Evolutionary conservation across 164 flowering plant genomes (phyloP).

Genomic region (Nelumbo lutea): DNA sequence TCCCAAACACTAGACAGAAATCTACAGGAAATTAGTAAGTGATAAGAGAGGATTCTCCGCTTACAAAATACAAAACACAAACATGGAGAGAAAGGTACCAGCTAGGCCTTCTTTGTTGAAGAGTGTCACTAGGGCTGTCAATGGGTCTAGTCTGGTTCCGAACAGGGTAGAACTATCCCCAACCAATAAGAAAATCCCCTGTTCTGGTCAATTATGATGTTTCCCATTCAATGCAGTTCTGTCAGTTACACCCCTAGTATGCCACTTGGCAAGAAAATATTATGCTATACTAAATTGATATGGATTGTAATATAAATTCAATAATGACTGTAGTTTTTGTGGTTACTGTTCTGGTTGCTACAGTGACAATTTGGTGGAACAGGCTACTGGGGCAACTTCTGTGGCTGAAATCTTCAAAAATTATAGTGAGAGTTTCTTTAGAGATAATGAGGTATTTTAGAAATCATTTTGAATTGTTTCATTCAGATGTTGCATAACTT

Average conservation of each 20-base stretch:
- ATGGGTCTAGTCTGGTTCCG: too few species aligned
- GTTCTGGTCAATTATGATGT: neutral
- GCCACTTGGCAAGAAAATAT: neutral
- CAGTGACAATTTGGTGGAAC: slow-evolving; percentile 70
- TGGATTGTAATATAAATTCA: neutral
- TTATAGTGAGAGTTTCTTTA: slow-evolving; percentile 58
- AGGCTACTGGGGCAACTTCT: slow-evolving; percentile 52
- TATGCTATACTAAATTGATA: neutral
- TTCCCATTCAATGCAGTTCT: neutral
- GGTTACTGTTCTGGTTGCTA: slow-evolving; percentile 15
- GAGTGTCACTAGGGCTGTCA: too few species aligned
- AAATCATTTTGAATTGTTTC: neutral
- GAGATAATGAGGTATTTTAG: slow-evolving; percentile 58
- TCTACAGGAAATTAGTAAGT: too few species aligned
- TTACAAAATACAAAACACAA: too few species aligned
- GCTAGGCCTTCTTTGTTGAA: too few species aligned
- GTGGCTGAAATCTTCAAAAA: slow-evolving; percentile 64
- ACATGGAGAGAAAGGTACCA: too few species aligned
- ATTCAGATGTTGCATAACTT: neutral
- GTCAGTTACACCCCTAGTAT: neutral
- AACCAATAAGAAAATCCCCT: neutral
- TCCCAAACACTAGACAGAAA: too few species aligned
- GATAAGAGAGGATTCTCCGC: too few species aligned
- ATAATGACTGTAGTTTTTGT: neutral
- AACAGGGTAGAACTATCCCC: too few species aligned